Base-by-base conservation (phyloP, 2,329 filamentous ascomycete species). In the Pestalotiopsis sp. region DNA sequence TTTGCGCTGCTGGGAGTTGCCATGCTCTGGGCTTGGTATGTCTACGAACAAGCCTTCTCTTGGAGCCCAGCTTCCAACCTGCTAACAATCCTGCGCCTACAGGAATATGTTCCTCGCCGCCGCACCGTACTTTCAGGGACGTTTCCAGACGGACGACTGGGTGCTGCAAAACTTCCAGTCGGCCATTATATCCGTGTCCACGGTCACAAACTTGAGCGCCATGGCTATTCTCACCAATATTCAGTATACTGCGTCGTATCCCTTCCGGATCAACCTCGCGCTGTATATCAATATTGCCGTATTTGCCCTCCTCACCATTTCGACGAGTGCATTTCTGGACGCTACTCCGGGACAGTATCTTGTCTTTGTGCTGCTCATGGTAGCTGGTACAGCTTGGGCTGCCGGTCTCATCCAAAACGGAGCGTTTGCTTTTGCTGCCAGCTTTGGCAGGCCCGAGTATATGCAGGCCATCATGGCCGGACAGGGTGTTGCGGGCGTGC, bases 31-130 rank as follows among this genome's bases (percentile, higher is more conserved):
- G 94, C 95, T 67, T 98, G 95, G 95, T 97, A 88, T 74, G 88
- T 61, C 17, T 20, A 49, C 38, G 31, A 27, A 23, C 39, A 56
- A 41, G 25, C 56, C 57, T 27, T 5, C 11, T 17, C 45, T 9
- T 20, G 13, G 17, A 23, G 20, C 17, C 17, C 45, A 3, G 17
- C n/a, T 36, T 23, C 68, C n/a, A 4, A 66, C 59, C 20, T 71
- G 74, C 62, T 76, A 61, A 61, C 66, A 59, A 56, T 58, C 68
- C 20, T 9, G 66, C 57, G 62, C 63, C 71, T 57, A 67, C 73
- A 95, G 94, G 94, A 98, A 98, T 84, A 98, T 98, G 95, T 98
- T 98, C 80, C 89, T 98, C 74, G 95, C 96, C 61, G 94, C 95
- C 9, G 94, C 94, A 1, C 94, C 95, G 4, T 98, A 98, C 84